Evolutionary conservation across 1,284 basidiomycete genomes (phyloP), one percentile per base, ranked within the genome.

Genomic region (Cutaneotrichosporon sp.): DNA sequence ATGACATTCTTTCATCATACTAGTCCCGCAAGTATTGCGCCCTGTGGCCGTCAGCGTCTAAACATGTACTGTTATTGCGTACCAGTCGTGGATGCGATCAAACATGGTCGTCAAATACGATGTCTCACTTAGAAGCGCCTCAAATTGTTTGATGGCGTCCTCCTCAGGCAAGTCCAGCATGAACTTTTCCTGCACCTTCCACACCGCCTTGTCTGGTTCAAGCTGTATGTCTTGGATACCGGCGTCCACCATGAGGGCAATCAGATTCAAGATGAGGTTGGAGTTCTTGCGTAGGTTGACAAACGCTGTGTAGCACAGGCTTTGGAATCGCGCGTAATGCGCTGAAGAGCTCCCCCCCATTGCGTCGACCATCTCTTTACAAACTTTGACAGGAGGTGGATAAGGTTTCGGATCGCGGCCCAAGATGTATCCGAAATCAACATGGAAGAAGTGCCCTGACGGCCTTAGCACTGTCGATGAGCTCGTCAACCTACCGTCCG

Each of bases 311-410:
- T 93, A 92, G 73, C 91, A 96, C 61, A 96, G 86, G 60, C 85
- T 87, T 75, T 94, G 93, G 83, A 99, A 99, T 35, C 92, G 85
- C 22, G 84, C 82, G 72, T 98, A 96, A 70, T 96, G 91, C 15
- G 85, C 80, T 4, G 92, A 92, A 68, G 87, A 81, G n/a, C 88
- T 83, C 35, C 96, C 94, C 15, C 96, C 96, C 93, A 99, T 97
- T 8, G 88, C 93, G 67, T 99, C 96, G 1, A 98, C 91, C 96
- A 98, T 99, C 71, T 98, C 96, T 65, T 96, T 94, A 76, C 92
- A 96, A 23, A 99, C 88, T 74, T 99, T 99, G 64, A 98, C 92
- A 1, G 92, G 89, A 1, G 96, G 96, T 4, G 96, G 92, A 69
- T 96, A 97, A 0, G 93, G 92, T 72, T 99, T 98, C 0, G 96